phyloP scores from a whole-genome alignment of 495 filamentous ascomycete species.

The Chaetomidium leptoderma region DNA sequence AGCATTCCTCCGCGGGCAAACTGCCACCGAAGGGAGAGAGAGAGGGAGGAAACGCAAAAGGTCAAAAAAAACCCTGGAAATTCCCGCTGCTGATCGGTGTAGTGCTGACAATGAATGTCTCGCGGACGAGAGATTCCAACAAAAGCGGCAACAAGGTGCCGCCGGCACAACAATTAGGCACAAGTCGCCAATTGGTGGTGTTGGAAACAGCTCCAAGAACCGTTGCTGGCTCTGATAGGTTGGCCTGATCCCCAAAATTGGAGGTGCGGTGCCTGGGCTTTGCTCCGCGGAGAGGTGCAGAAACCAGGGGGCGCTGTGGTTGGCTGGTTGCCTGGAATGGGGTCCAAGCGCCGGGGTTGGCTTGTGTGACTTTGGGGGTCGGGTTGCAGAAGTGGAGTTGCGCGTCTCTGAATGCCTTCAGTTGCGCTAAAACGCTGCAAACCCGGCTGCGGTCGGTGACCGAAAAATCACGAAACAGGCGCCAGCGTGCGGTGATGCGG shows the following conservation, averaged over 20 bases:
- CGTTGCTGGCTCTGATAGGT: slow-evolving; percentile 15
- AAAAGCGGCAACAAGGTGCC: background rate
- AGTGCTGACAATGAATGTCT: background rate
- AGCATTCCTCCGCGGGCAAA: slow-evolving; percentile 7
- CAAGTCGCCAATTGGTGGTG: background rate
- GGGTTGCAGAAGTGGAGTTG: slow-evolving; percentile 16
- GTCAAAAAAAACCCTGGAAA: too few species aligned
- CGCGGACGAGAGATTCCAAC: slow-evolving; percentile 1
- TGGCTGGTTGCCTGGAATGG: slow-evolving; percentile 9
- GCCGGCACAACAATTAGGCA: background rate
- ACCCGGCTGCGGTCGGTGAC: slow-evolving; percentile 13
- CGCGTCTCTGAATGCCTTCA: slow-evolving; percentile 47
- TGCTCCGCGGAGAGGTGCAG: slow-evolving; percentile 2
- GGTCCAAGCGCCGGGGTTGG: slow-evolving; percentile 16
- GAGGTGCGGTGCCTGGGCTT: background rate
- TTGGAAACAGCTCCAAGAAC: background rate
- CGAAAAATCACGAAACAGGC: slow-evolving; percentile 22
- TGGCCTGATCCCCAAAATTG: slow-evolving; percentile 2
- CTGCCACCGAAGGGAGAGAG: background rate
- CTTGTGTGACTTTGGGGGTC: slow-evolving; percentile 11
- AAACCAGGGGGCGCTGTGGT: slow-evolving; percentile 6
- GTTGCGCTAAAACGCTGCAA: slow-evolving; percentile 20
- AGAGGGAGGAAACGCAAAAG: background rate
- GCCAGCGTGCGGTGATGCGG: slow-evolving; percentile 16
- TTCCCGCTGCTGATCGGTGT: background rate